Evolutionary conservation across 345 rosid species (phyloP).

Genomic region (Syzygium aqueum): DNA sequence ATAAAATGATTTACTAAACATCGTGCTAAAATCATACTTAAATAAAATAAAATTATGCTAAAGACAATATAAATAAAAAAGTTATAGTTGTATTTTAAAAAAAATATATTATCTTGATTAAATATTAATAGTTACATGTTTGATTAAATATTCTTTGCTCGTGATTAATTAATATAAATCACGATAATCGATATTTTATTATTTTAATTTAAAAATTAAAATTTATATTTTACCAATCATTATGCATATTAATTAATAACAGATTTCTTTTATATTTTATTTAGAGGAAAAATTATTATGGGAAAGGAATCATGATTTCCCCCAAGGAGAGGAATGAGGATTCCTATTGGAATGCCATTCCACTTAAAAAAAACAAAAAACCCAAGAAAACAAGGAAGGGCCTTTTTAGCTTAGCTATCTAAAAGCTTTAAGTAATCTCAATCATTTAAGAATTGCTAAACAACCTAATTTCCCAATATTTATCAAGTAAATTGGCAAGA

Average conservation of each 20-base stretch:
- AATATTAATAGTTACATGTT: neutral
- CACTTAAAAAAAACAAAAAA: neutral
- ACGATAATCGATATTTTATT: neutral
- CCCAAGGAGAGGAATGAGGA: neutral
- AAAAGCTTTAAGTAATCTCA: neutral
- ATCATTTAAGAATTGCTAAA: neutral
- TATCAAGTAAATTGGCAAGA: neutral
- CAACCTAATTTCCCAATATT: neutral
- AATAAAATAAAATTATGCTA: neutral
- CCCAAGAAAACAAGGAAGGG: neutral
- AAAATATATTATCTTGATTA: neutral
- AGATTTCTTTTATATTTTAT: neutral
- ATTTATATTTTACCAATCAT: neutral
- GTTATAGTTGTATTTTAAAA: fast-evolving
- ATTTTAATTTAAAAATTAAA: neutral
- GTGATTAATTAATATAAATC: neutral
- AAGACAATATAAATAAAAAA: neutral
- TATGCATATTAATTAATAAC: neutral
- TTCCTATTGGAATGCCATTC: neutral
- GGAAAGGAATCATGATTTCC: neutral
- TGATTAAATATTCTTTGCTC: neutral
- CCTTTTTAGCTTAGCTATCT: neutral
- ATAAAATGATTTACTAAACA: neutral
- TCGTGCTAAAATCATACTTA: neutral
- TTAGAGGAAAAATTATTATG: neutral